Conservation (phyloP, 2,329 filamentous ascomycete species). For the Cladobotryum protrusum region DNA sequence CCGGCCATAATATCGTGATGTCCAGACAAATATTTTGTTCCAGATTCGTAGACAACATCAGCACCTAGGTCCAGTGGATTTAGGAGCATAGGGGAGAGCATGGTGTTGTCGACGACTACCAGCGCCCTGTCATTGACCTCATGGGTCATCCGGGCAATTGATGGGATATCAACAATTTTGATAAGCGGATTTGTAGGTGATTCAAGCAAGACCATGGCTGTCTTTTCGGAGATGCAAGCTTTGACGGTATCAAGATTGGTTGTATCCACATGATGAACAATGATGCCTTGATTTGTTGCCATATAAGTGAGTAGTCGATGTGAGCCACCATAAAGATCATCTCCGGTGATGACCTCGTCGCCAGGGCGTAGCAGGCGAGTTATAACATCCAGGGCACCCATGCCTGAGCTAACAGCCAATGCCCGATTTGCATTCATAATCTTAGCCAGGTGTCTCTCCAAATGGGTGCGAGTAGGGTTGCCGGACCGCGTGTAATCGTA, state of each 20-base stretch:
- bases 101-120: constrained; percentile 95
- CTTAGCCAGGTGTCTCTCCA: constrained; percentile 95
- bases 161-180: constrained; percentile 89
- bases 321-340: constrained; percentile 93
- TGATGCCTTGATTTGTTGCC: constrained; percentile 79
- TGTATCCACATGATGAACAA: constrained; percentile 95
- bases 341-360: constrained; percentile 94
- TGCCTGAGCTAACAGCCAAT: constrained; percentile 89
- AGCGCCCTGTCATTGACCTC: constrained; percentile 70
- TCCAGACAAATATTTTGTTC: constrained; percentile 95
- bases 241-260: constrained; percentile 68
- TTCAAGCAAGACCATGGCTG: constrained; percentile 91
- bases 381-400: constrained; percentile 96
- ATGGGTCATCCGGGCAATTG: constrained; percentile 72
- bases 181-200: constrained; percentile 97
- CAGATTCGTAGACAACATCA: constrained; percentile 94
- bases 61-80: constrained; percentile 93
- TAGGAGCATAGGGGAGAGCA: constrained; percentile 91
- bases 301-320: constrained; percentile 91
- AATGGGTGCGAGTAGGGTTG: constrained; percentile 91
- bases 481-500: constrained; percentile 98
- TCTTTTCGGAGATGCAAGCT: constrained; percentile 67
- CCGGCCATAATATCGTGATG: constrained; percentile 99
- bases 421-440: constrained; percentile 94
- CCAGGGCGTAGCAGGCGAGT: constrained; percentile 83